These are phyloP conservation scores for Fusarium decemcellulare DNA, from an alignment of 2,329 filamentous ascomycete species.

Conservation along the genomic window DNA sequence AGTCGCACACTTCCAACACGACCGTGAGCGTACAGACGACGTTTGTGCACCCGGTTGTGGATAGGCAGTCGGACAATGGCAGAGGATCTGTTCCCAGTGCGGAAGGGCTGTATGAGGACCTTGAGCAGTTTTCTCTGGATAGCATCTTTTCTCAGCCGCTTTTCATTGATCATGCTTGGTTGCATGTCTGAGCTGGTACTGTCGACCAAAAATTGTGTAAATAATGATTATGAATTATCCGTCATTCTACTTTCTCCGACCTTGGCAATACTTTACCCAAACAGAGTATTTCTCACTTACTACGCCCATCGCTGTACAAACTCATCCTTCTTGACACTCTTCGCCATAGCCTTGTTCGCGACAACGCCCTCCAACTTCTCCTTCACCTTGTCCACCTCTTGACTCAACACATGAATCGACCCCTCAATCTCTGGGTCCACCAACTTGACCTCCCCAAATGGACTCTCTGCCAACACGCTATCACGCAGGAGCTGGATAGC, in stretches of 20 bases:
- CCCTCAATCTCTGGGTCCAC: conserved; percentile 67
- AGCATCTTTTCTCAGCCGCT: conserved; percentile 40
- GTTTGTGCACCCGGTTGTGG: conserved; percentile 31
- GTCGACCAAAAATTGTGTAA: background rate
- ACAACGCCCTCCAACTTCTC: conserved; percentile 57
- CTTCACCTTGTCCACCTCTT: conserved; percentile 60
- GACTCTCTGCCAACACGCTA: conserved; percentile 67
- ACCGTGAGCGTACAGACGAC: conserved; percentile 35
- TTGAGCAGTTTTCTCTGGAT: conserved; percentile 37
- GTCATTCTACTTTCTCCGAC: background rate
- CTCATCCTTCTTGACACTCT: conserved; percentile 64
- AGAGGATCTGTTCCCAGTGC: background rate
- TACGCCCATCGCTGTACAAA: conserved; percentile 56
- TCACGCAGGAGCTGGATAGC: conserved; percentile 66
- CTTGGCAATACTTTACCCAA: too few relatives aligned
- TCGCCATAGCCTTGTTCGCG: conserved; percentile 52
- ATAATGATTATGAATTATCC: background rate
- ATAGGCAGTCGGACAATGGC: conserved; percentile 3
- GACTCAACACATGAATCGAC: conserved; percentile 61
- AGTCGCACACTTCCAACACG: conserved; percentile 24
- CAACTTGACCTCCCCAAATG: conserved; percentile 63
- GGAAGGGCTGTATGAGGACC: conserved; percentile 19
- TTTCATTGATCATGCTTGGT: conserved; percentile 38
- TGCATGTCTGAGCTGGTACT: conserved; percentile 23
- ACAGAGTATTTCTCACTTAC: background rate